Percentiles rank a stretch among this genome's conserved stretches.
These are phyloP conservation scores for Scutellaria minor DNA, from an alignment of 257 asterid genomes.

Conservation along the genomic window DNA sequence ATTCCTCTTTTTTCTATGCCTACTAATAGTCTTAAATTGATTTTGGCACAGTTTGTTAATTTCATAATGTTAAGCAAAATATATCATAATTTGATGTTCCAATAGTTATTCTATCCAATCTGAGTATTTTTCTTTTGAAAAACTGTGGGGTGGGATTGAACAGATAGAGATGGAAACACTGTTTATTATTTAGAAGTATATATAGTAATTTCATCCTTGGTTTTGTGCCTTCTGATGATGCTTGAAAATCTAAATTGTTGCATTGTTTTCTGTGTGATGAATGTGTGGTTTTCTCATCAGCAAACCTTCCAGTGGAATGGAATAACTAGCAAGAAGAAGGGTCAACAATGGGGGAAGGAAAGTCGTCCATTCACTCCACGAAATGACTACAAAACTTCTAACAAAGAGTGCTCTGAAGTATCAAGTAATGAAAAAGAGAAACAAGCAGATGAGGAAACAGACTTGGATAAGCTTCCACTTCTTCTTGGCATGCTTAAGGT, in stretches of 20 bases:
- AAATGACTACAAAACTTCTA: conserved; percentile 45
- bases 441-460: conserved; percentile 41
- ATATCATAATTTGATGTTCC: background rate
- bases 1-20: background rate
- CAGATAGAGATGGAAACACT: background rate
- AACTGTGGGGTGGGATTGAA: conserved; percentile 19
- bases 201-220: background rate
- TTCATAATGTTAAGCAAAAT: background rate
- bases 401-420: conserved; percentile 44
- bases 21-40: background rate
- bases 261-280: conserved; percentile 18
- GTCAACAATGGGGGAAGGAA: conserved; percentile 92
- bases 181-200: conserved; percentile 11
- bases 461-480: conserved; percentile 75
- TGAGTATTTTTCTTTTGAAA: background rate
- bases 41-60: background rate
- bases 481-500: conserved; percentile 79
- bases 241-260: conserved; percentile 28
- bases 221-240: conserved; percentile 7
- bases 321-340: conserved; percentile 87
- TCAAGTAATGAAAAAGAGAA: conserved; percentile 41
- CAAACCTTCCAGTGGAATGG: conserved; percentile 79
- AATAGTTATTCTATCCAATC: background rate
- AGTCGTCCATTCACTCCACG: conserved; percentile 50
- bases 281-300: conserved; percentile 44